Evolutionary conservation across 441 rosid species (phyloP).

Genomic region (Isatis lusitanica): DNA sequence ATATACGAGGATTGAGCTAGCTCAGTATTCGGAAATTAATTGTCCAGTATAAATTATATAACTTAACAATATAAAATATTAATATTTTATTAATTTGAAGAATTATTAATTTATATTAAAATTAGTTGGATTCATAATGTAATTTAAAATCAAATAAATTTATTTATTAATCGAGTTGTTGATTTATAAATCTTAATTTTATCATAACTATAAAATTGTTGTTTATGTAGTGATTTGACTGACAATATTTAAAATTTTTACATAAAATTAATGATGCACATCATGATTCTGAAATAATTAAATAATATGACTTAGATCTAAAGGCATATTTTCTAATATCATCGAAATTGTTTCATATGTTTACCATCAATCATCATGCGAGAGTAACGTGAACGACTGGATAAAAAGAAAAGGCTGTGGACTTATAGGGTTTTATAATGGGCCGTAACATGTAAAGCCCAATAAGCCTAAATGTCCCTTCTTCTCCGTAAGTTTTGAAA

Average conservation of each 20-base stretch:
- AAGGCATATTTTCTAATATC: not conserved
- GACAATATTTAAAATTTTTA: not conserved
- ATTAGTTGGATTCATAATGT: too few species aligned
- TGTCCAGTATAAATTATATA: not conserved
- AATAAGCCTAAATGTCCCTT: not conserved
- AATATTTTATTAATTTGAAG: too few species aligned
- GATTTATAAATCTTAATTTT: too few species aligned
- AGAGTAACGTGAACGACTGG: constrained; percentile 26
- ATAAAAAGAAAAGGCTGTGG: not conserved
- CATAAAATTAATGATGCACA: not conserved
- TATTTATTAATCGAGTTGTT: too few species aligned
- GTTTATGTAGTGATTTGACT: not conserved
- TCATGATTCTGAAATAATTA: constrained; percentile 3
- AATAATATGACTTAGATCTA: constrained; percentile 15
- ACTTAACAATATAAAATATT: too few species aligned
- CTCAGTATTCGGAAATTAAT: not conserved
- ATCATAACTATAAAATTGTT: not conserved
- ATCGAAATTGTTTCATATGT: not conserved
- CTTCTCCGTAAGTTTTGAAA: too few species aligned
- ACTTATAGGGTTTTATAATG: not conserved
- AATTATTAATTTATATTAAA: too few species aligned
- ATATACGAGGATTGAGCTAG: not conserved
- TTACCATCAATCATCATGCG: constrained; percentile 1
- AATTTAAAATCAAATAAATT: too few species aligned
- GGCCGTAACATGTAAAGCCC: not conserved